Evolutionary conservation across 2,329 filamentous ascomycete genomes (phyloP), one percentile per base, ranked within the genome.

Genomic region (Orbilia ellipsospora): DNA sequence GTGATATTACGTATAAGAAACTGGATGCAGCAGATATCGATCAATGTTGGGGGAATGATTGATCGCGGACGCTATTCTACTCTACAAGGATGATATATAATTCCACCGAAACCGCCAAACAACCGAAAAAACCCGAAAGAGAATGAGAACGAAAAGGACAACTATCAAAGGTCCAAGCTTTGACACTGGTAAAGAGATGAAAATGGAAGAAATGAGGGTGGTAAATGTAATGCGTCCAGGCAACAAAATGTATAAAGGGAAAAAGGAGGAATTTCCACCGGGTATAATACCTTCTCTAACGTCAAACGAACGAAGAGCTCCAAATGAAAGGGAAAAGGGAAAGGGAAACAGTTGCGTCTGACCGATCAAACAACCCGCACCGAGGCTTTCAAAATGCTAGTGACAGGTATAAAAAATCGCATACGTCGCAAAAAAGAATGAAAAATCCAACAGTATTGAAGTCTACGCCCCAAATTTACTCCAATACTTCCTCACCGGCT

Each of bases 401-500:
- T 20, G 6, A 18, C 16, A 18, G 48, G 48, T 52, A 52, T 52
- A 18, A 48, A 48, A 48, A 48, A 48, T 10, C 44, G 13, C 44
- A 48, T 15, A 48, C 40, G n/a, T 48, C 44, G 44, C 7, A 48
- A 48, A n/a, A 56, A 55, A 23, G 36, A 52, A 51, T 20, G 51
- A 16, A 36, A 57, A 36, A 23, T 23, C 23, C 23, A 23, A 23
- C 23, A 2, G 23, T 23, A 44, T 15, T 7, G 44, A 44, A 42
- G 16, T 10, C 61, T 18, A 52, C n/a, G 12, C 16, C 48, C 48
- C 59, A 23, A 59, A 63, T 40, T 75, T 64, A 28, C 63, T 69
- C 72, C 72, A 75, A 45, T 75, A 75, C 54, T 54, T 68, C 48
- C 72, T 61, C 36, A 75, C 72, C 2, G 72, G 72, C 18, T 75